Conservation (phyloP, 2,329 filamentous ascomycete species). For the Colletotrichum noveboracense region DNA sequence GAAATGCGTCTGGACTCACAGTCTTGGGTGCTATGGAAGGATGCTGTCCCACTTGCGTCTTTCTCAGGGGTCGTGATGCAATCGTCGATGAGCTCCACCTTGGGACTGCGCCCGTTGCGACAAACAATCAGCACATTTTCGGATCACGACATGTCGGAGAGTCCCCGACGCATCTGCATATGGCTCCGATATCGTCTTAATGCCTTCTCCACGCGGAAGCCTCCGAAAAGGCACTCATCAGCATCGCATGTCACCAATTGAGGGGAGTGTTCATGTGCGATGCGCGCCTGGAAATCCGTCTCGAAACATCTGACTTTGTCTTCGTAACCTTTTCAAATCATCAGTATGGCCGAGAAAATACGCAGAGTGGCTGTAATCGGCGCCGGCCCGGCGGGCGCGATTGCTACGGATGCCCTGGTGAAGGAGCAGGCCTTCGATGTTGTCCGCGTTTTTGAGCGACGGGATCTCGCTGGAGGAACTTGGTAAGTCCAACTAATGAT, state of each 20-base stretch:
- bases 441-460: background rate
- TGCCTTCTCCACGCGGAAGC: background rate
- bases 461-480: background rate
- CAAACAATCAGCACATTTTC: background rate
- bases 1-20: fast-evolving
- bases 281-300: too few species aligned
- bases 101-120: background rate
- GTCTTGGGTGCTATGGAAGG: background rate
- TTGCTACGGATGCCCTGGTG: background rate
- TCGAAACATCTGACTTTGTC: background rate
- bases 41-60: background rate
- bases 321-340: background rate
- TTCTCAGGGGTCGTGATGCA: background rate
- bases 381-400: background rate
- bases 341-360: background rate
- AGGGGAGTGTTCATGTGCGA: background rate
- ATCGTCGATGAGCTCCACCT: background rate
- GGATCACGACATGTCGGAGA: background rate
- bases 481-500: fast-evolving
- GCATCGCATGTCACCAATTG: background rate
- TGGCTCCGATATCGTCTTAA: background rate
- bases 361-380: background rate
- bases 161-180: background rate
- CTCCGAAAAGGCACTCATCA: background rate
- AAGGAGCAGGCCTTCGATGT: background rate